Evolutionary conservation across 805 yeast species (phyloP).

Genomic region (Kurtzmaniella cleridarum): DNA sequence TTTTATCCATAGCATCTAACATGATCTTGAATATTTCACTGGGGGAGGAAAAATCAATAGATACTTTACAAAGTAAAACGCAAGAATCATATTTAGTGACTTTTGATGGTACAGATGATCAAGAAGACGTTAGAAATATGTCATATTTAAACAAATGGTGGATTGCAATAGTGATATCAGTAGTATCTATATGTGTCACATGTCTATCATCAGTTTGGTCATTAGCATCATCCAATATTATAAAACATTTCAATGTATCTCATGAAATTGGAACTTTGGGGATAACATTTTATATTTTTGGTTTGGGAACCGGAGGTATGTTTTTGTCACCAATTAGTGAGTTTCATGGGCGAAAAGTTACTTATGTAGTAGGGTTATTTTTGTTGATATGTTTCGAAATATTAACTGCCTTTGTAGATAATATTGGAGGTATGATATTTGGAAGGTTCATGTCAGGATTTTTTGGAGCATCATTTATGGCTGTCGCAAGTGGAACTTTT

Average conservation of each 20-base stretch:
- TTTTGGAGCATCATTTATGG: conserved; percentile 22
- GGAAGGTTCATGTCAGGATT: conserved; percentile 24
- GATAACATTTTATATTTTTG: conserved; percentile 22
- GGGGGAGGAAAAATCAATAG: too few species aligned
- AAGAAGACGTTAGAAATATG: conserved; percentile 19
- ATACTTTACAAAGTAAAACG: too few species aligned
- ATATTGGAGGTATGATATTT: conserved; percentile 21
- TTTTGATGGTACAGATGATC: conserved; percentile 20
- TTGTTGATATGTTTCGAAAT: conserved; percentile 17
- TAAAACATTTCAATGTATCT: conserved; percentile 16
- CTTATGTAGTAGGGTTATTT: conserved; percentile 30
- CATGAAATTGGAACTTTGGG: conserved; percentile 23
- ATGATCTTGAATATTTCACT: too few species aligned
- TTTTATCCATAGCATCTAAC: too few species aligned
- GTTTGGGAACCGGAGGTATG: conserved; percentile 24
- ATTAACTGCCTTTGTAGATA: conserved; percentile 19
- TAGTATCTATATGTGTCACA: conserved; percentile 21
- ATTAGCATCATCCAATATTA: conserved; percentile 17
- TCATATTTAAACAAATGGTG: conserved; percentile 21
- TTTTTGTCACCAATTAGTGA: conserved; percentile 58
- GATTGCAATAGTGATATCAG: conserved; percentile 17
- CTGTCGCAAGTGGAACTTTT: conserved; percentile 26
- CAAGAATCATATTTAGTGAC: conserved; percentile 7
- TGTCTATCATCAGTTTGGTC: conserved; percentile 27
- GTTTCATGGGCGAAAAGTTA: conserved; percentile 53